Evolutionary conservation across 1,139 yeast species (phyloP), one percentile per base, ranked within the genome.

Genomic region (Citeromyces hawaiiensis): DNA sequence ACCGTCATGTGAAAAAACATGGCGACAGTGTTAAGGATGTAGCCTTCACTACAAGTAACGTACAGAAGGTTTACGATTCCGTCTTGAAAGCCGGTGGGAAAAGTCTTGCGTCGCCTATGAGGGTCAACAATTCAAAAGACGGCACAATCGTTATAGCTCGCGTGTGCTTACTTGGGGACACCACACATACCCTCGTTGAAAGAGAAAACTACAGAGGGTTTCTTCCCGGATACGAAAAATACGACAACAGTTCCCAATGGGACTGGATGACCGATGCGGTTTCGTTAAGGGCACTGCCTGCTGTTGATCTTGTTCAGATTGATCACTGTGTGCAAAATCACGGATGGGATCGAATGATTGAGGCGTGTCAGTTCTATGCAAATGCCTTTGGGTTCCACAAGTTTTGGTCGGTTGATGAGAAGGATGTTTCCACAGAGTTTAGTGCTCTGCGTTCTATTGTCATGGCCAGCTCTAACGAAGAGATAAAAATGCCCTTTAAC

Each of bases 311-410:
- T 34, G 50, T 50, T 2, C 49, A 54, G 4, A 70, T 83, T 46
- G 94, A 83, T 53, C 94, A 83, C 50, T 77, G 86, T 52, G 94
- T 83, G 11, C 87, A 81, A 47, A 83, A 83, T 56, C 80, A 76
- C 50, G 71, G 71, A 35, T 80, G 88, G 88, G 61, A 76, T 49
- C 63, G 70, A 49, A 76, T 83, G 83, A 66, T 66, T 39, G 48
- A 48, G 2, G 72, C 74, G 2, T 81, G 86, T 44, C 59, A 57
- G 15, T 67, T 71, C 42, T 83, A 83, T 54, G 72, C 76, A 25
- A 55, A 59, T 14, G 70, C 72, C 4, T 72, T 83, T 50, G 88
- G 88, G 0, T 81, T 83, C 56, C 87, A 77, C 49, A 66, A 76
- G 48, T 83, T 73, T 54, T 82, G 94, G 94, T 78, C 91, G 0